A percentile compares a stretch with the other conserved stretches of the same genome.
phyloP scores from a whole-genome alignment of 2,329 filamentous ascomycete species.

The Pleochaeta shiraiana region DNA sequence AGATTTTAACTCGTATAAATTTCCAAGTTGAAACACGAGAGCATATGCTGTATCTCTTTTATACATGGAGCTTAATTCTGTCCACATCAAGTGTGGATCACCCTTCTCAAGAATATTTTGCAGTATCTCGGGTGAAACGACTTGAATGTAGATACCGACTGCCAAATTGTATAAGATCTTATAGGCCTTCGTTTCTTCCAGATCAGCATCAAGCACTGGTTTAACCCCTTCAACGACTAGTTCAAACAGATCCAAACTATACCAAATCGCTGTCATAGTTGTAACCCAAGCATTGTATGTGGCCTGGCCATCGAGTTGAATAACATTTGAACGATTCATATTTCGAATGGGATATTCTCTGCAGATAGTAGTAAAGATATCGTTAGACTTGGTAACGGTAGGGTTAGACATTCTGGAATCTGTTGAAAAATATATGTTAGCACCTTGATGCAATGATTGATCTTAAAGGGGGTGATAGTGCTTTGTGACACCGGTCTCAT shows the following conservation, averaged over 20 bases:
- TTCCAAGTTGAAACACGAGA: not conserved
- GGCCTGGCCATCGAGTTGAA: not conserved
- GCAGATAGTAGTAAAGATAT: not conserved
- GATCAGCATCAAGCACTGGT: not conserved
- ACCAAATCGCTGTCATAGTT: not conserved
- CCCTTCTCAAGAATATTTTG: not conserved
- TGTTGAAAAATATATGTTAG: too few relatives aligned
- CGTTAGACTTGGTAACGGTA: too few relatives aligned
- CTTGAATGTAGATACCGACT: not conserved
- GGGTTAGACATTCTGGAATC: too few relatives aligned
- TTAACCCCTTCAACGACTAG: not conserved
- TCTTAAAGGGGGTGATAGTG: too few relatives aligned
- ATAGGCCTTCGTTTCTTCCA: not conserved
- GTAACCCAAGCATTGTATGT: not conserved
- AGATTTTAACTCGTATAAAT: not conserved
- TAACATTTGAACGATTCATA: not conserved
- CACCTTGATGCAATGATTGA: too few relatives aligned
- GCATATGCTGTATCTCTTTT: not conserved
- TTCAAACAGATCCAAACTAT: not conserved
- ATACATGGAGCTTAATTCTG: not conserved
- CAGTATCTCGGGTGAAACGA: not conserved
- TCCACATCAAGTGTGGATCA: not conserved
- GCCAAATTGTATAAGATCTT: not conserved
- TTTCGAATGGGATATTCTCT: not conserved
- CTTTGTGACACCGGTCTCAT: too few relatives aligned